Evolutionary conservation across 1,284 basidiomycete genomes (phyloP), one percentile per base, ranked within the genome.

Genomic region (Ustilago bromivora): DNA sequence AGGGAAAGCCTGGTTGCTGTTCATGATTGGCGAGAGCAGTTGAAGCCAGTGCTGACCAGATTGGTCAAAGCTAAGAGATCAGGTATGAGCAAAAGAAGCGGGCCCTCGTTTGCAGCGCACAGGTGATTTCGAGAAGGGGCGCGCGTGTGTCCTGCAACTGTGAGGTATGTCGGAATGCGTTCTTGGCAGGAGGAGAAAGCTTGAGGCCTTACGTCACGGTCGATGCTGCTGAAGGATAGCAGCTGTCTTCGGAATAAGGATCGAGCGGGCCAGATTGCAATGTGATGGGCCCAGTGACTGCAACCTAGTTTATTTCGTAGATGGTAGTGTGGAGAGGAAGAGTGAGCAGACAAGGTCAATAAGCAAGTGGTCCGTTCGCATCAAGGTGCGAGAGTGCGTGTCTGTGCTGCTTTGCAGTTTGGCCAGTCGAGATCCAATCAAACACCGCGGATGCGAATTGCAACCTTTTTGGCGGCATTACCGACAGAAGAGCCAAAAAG

Each of bases 1-100:
- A 1, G 73, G 72, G 28, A 76, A 72, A 4, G 70, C 31, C 47
- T 74, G 71, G 6, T 57, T 62, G 67, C 64, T 74, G 62, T 74
- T 78, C 76, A 78, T 78, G 36, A 17, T 60, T 59, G 47, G 32
- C 49, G 19, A 34, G 23, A 31, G 49, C 2, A 19, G 55, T 12
- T 57, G 2, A 12, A 46, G 41, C 41, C 28, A 3, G 38, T 23
- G 19, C 36, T 28, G 34, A 28, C 36, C 51, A 31, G 23, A n/a
- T 32, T 15, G 17, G 35, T 40, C 17, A n/a, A 49, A 49, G 19
- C 28, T 4, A 23, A 23, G 47, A 23, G n/a, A 10, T 23, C n/a
- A 12, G 13, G 40, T 15, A 17, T 7, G 10, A 43, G 10, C 40
- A 11, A 43, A 17, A 12, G 40, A 43, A 15, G 7, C 7, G 10